A percentile compares a stretch with the other conserved stretches of the same genome.
These are phyloP conservation scores for Atkinsonella hypoxylon DNA, from an alignment of 2,329 filamentous ascomycete species.

Conservation along the genomic window DNA sequence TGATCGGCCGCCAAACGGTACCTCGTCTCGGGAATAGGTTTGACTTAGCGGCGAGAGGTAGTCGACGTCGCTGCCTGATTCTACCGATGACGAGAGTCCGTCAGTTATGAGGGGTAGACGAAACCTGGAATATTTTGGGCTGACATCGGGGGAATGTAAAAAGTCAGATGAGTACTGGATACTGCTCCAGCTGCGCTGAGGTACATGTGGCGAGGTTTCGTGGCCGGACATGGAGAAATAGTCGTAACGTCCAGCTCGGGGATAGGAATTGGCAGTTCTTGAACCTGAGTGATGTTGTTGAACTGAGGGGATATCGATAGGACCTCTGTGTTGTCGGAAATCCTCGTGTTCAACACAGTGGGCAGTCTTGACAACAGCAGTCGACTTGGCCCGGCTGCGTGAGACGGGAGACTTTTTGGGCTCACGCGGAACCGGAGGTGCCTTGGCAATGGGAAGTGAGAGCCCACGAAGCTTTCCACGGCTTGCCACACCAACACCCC, in stretches of 20 bases:
- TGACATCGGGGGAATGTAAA: constrained; percentile 20
- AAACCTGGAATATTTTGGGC: constrained; percentile 32
- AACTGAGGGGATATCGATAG: constrained; percentile 24
- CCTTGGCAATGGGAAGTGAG: constrained; percentile 58
- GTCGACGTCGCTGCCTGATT: constrained; percentile 50
- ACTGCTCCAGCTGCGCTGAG: constrained; percentile 32
- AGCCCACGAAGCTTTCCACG: constrained; percentile 87
- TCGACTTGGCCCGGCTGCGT: constrained; percentile 34
- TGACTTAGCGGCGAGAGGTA: constrained; percentile 51
- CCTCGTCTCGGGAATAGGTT: constrained; percentile 43
- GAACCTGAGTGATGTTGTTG: constrained; percentile 22
- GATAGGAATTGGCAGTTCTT: constrained; percentile 31
- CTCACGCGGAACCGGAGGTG: constrained; percentile 39
- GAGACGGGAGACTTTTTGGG: constrained; percentile 34
- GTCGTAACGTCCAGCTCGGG: constrained; percentile 27
- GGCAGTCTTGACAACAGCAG: constrained; percentile 19
- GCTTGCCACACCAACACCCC: constrained; percentile 91
- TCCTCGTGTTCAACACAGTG: constrained; percentile 22
- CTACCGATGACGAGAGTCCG: constrained; percentile 41
- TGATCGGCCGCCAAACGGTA: constrained; percentile 44
- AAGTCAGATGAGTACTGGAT: constrained; percentile 33
- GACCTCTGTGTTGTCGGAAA: constrained; percentile 17
- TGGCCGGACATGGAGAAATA: constrained; percentile 39
- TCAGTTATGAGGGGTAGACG: constrained; percentile 35
- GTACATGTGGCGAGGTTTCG: constrained; percentile 28